Percentiles rank a stretch among this genome's conserved stretches.
These are phyloP conservation scores for Colletotrichum orbiculare DNA, from an alignment of 2,329 filamentous ascomycete genomes.

Conservation along the genomic window DNA sequence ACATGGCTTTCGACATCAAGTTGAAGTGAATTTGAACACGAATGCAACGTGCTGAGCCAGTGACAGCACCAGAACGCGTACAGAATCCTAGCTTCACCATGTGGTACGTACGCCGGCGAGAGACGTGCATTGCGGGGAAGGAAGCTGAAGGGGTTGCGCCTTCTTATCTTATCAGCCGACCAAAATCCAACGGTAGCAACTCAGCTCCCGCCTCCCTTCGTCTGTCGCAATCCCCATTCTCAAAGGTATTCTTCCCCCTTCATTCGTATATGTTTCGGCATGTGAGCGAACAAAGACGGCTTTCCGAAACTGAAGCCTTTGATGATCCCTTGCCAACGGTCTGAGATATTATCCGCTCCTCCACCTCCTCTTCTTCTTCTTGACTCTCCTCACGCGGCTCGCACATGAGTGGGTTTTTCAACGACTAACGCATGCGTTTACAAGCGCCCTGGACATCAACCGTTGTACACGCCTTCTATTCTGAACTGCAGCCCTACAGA, in stretches of 20 bases:
- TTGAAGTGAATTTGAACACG: too few relatives aligned
- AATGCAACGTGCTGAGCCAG: background rate
- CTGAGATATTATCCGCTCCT: slow-evolving; percentile 16
- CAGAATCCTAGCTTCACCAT: background rate
- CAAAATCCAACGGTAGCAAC: slow-evolving; percentile 10
- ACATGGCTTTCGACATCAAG: too few relatives aligned
- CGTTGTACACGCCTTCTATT: slow-evolving; percentile 1
- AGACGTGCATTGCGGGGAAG: slow-evolving; percentile 27
- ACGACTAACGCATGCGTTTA: slow-evolving; percentile 28
- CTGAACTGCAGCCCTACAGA: background rate
- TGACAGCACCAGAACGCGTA: slow-evolving; percentile 11
- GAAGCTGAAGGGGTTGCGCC: too few relatives aligned
- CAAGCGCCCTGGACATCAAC: slow-evolving; percentile 29
- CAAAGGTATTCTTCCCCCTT: slow-evolving; percentile 5
- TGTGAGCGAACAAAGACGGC: slow-evolving; percentile 28
- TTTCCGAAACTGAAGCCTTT: slow-evolving; percentile 6
- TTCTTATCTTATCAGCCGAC: slow-evolving; percentile 33
- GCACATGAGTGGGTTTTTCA: slow-evolving; percentile 24
- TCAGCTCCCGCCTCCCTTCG: slow-evolving; percentile 17
- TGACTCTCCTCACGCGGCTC: slow-evolving; percentile 34
- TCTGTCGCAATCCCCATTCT: slow-evolving; percentile 25
- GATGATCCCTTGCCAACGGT: slow-evolving; percentile 1
- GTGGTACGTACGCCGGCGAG: slow-evolving; percentile 12
- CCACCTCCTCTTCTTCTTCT: slow-evolving; percentile 7
- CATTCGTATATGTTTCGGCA: slow-evolving; percentile 24